Evolutionary conservation across 345 rosid species (phyloP).

Genomic region (Sisymbrium irio): DNA sequence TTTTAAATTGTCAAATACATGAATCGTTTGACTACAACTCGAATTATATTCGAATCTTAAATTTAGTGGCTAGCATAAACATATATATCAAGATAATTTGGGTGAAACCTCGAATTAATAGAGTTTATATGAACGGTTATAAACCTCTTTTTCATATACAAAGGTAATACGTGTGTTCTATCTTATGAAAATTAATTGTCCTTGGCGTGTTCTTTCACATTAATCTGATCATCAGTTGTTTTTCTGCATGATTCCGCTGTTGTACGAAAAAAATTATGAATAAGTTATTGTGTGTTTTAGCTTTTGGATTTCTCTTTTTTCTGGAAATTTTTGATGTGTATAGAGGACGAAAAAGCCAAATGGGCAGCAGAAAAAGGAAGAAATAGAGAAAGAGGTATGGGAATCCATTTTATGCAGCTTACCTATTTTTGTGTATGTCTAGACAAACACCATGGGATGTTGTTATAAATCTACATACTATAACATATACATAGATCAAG

Average conservation of each 20-base stretch:
- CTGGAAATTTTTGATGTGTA: not conserved
- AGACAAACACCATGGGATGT: constrained; percentile 30
- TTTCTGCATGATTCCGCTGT: not conserved
- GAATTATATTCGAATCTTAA: not conserved
- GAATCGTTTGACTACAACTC: not conserved
- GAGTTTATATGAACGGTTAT: not conserved
- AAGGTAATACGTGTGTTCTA: not conserved
- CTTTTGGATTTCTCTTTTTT: not conserved
- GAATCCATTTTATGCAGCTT: constrained; percentile 22
- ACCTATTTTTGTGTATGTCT: constrained; percentile 9
- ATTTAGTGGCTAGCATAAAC: not conserved
- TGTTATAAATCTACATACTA: constrained; percentile 2
- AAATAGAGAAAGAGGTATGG: constrained; percentile 82
- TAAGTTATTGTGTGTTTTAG: not conserved
- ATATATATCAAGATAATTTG: not conserved
- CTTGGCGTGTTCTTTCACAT: not conserved
- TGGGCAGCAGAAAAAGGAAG: constrained; percentile 69
- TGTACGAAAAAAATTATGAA: not conserved
- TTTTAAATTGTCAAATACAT: not conserved
- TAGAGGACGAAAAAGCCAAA: constrained; percentile 67
- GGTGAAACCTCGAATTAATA: not conserved
- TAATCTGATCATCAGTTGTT: not conserved
- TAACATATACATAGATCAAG: not conserved
- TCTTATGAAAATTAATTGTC: not conserved
- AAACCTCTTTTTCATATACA: not conserved